phyloP scores from a whole-genome alignment of 1,284 basidiomycete species.

The Cutaneotrichosporon sp. region DNA sequence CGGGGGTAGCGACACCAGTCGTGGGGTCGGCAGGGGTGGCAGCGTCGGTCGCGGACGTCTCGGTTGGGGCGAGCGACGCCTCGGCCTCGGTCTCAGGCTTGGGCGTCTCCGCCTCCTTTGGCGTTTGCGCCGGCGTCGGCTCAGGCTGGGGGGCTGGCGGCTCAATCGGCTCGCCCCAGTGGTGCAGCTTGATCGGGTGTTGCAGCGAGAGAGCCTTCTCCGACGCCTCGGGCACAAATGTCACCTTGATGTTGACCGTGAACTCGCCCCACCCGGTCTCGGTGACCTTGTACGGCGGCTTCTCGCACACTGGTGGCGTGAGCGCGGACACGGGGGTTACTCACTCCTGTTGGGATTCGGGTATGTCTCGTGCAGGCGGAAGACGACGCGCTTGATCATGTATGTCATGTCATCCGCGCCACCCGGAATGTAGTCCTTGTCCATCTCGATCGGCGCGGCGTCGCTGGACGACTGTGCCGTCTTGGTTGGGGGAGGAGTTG shows the following conservation, averaged over 20 bases:
- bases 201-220: conserved; percentile 87
- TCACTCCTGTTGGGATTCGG: conserved; percentile 83
- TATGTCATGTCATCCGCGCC: conserved; percentile 84
- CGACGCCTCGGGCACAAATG: conserved; percentile 85
- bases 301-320: conserved; percentile 72
- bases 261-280: conserved; percentile 99
- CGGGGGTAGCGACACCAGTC: conserved; percentile 4
- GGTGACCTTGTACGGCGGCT: conserved; percentile 88
- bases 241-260: conserved; percentile 90
- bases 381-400: conserved; percentile 91
- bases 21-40: conserved; percentile 11
- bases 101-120: conserved; percentile 11
- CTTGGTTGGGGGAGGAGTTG: conserved; percentile 51
- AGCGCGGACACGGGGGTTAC: conserved; percentile 37
- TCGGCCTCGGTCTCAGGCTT: conserved; percentile 5
- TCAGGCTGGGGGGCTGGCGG: conserved; percentile 54
- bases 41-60: conserved; percentile 18
- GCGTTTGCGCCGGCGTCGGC: conserved; percentile 10
- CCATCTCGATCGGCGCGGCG: conserved; percentile 29
- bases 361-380: conserved; percentile 98
- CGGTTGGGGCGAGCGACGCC: conserved; percentile 4
- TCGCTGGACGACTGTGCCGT: conserved; percentile 36
- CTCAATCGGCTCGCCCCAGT: conserved; percentile 65
- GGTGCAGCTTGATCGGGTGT: conserved; percentile 95
- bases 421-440: conserved; percentile 58